Base-by-base conservation (phyloP, 192 early-diverging fungal genomes). In the Coemansia sp. region DNA sequence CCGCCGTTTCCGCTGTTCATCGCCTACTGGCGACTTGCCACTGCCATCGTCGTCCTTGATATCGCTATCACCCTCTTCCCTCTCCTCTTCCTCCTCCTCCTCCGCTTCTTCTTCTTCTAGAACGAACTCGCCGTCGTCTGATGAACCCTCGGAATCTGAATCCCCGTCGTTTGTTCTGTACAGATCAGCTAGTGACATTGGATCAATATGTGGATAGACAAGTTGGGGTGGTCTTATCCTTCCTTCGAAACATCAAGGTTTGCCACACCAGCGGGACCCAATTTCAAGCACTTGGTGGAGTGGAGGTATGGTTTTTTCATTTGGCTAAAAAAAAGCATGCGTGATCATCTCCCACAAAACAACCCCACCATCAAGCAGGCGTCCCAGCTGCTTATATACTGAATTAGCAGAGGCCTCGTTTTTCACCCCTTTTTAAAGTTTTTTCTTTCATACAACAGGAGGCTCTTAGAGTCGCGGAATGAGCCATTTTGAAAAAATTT, bases 111-210 rank as follows among this genome's bases (percentile, higher is more conserved):
- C 50, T 20, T 33, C 42, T n/a, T 44, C 42, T 17, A 48, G 20
- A 5, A 48, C 45, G 23, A 48, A 48, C 45, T 23, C 45, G 8
- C 45, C 52, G 52, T 54, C 63, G 4, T 56, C 61, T 17, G 65
- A 60, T 20, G 60, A 58, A 0, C 23, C 55, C 6, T 61, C 59
- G 13, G n/a, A 30, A 4, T 28, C 25, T 11, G 20, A 25, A 33
- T 20, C 30, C 13, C 8, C 67, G 15, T 48, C 63, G 44, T 61
- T 57, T 19, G 66, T 62, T 28, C 59, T 62, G 65, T 80, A 80
- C 50, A 80, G 59, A 33, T 80, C 77, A 11, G 72, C 70, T 19
- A 79, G 60, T 59, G 75, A 79, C 75, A 79, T 78, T 50, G 48
- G 7, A 6, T 34, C 33, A 34, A 34, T 34, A 34, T 34, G 33